Percentiles rank a stretch among this genome's conserved stretches.
These are phyloP conservation scores for Lipomyces orientalis DNA, from an alignment of 805 yeast species.

Conservation along the genomic window DNA sequence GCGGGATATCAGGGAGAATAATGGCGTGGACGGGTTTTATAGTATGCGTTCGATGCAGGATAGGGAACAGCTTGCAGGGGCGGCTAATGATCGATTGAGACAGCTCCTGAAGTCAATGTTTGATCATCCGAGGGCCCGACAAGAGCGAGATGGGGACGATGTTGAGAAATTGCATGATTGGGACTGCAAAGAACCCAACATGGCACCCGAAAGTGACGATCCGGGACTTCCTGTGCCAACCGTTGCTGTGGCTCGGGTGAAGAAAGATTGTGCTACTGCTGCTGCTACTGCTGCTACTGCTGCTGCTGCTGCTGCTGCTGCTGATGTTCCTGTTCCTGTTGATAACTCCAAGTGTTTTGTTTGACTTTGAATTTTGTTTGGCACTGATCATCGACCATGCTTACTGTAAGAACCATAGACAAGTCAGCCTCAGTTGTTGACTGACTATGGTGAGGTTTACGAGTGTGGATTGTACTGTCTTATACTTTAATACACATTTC, in stretches of 20 bases:
- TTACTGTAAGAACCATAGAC: background rate
- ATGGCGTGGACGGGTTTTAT: background rate
- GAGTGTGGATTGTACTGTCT: background rate
- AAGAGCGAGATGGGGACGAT: background rate
- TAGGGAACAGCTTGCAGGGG: background rate
- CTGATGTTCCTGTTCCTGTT: background rate
- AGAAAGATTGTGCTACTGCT: background rate
- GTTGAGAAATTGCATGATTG: too few species aligned
- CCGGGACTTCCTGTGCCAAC: background rate
- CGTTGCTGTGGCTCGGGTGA: background rate
- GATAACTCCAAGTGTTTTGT: background rate
- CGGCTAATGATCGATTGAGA: background rate
- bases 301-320: too few species aligned
- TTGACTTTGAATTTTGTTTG: background rate
- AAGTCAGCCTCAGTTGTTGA: background rate
- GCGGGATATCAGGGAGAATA: background rate
- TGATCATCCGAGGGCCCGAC: background rate
- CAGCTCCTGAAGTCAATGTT: background rate
- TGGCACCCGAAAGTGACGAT: background rate
- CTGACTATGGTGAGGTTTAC: background rate
- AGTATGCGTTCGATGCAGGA: slow-evolving; percentile 1
- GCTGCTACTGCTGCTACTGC: too few species aligned
- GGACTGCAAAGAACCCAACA: background rate
- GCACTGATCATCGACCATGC: background rate
- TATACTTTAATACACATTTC: background rate